These are phyloP conservation scores for Marchantia polymorpha DNA, from an alignment of 225 moss, liverwort and hornwort species.

Conservation along the genomic window DNA sequence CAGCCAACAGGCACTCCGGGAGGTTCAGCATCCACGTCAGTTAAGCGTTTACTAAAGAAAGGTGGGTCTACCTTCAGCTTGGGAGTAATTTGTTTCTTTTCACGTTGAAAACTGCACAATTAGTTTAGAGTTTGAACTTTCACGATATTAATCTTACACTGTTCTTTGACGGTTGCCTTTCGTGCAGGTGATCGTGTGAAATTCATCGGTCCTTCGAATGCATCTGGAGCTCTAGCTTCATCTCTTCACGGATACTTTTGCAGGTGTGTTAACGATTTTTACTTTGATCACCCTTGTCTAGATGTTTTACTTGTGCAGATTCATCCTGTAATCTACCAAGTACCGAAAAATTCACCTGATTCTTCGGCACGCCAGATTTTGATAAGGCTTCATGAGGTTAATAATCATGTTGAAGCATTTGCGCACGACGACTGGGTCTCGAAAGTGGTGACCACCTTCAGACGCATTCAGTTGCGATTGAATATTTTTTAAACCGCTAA, in stretches of 20 bases:
- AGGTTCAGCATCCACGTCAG: conserved; percentile 33
- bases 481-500: no score
- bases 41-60: conserved; percentile 47
- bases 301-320: not conserved
- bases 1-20: conserved; percentile 27
- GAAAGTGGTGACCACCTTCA: not conserved
- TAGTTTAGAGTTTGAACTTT: not conserved
- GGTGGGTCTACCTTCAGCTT: conserved; percentile 12
- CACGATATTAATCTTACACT: not conserved
- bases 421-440: not conserved
- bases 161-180: not conserved
- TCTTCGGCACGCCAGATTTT: not conserved
- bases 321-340: not conserved
- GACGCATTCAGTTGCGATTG: no score
- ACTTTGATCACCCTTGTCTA: not conserved
- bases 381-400: not conserved
- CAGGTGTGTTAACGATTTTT: conserved; percentile 32
- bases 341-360: not conserved
- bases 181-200: conserved; percentile 81
- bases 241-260: conserved; percentile 55
- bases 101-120: not conserved
- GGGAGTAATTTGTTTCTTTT: not conserved
- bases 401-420: not conserved
- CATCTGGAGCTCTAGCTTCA: conserved; percentile 46
- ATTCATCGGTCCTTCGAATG: conserved; percentile 74